Evolutionary conservation across 257 asterid species (phyloP).

Genomic region (Solanum paucissectum): DNA sequence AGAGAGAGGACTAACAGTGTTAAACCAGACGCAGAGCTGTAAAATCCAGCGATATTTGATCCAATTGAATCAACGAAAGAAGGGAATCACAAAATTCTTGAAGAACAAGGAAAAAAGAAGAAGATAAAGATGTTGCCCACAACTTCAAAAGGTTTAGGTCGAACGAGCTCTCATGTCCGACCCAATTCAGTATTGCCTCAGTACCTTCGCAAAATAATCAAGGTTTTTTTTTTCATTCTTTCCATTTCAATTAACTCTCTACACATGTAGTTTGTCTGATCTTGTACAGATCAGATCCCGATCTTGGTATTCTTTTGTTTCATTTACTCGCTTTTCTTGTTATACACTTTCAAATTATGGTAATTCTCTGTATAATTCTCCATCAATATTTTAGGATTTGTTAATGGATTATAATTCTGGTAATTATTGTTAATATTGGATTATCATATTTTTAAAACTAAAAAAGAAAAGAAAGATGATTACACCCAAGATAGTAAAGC

Average conservation of each 20-base stretch:
- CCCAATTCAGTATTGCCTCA: slow-evolving; percentile 65
- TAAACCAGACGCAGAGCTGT: background rate
- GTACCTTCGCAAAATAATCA: slow-evolving; percentile 85
- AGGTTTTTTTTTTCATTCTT: slow-evolving; percentile 34
- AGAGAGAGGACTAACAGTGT: background rate
- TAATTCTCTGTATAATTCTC: background rate
- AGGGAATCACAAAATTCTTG: background rate
- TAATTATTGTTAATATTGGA: background rate
- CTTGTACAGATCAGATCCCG: slow-evolving; percentile 1
- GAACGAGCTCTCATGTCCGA: slow-evolving; percentile 57
- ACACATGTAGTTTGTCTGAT: background rate
- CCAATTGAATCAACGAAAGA: slow-evolving; percentile 1
- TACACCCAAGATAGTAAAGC: background rate
- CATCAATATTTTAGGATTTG: background rate
- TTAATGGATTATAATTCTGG: background rate
- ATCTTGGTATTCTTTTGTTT: background rate
- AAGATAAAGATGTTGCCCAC: slow-evolving; percentile 65
- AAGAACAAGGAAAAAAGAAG: background rate
- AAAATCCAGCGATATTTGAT: background rate
- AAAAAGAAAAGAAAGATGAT: background rate
- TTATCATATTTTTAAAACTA: background rate
- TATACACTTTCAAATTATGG: background rate
- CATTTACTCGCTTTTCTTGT: background rate
- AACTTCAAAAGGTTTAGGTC: slow-evolving; percentile 50
- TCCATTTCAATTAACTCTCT: background rate